Percentiles rank a stretch among this genome's conserved stretches.
Evolutionary conservation across 257 asterid genomes (phyloP).

Genomic region (Plectranthus barbatus): DNA sequence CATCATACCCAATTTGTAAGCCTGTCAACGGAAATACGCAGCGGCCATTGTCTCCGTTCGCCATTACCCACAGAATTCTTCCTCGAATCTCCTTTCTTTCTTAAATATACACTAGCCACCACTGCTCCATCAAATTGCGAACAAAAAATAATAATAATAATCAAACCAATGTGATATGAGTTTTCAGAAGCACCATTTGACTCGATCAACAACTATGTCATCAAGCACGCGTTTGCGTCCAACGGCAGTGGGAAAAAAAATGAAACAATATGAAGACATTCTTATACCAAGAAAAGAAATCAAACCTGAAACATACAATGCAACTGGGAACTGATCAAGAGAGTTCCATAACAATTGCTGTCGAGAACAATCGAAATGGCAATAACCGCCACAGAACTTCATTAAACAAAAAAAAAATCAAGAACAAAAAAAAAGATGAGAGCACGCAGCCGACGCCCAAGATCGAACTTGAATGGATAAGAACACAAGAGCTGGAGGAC

Average conservation of each 20-base stretch:
- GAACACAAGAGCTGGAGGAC: conserved; percentile 1
- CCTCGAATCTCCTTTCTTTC: conserved; percentile 16
- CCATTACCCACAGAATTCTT: conserved; percentile 33
- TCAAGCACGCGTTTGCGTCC: not conserved
- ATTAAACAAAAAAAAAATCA: conserved; percentile 21
- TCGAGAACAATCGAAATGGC: conserved; percentile 17
- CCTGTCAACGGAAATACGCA: conserved; percentile 63
- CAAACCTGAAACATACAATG: conserved; percentile 25
- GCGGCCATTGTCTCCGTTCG: conserved; percentile 37
- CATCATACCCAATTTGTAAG: conserved; percentile 74
- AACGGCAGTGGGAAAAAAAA: not conserved
- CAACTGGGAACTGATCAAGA: conserved; percentile 17
- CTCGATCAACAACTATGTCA: not conserved
- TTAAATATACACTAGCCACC: conserved; percentile 19
- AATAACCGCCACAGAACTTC: conserved; percentile 33
- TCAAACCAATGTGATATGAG: too few species aligned
- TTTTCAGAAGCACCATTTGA: not conserved
- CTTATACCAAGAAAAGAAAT: not conserved
- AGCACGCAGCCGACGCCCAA: conserved; percentile 8
- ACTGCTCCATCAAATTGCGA: conserved; percentile 25
- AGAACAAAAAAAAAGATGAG: not conserved
- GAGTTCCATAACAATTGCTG: conserved; percentile 17
- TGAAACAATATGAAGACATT: not conserved
- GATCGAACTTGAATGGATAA: conserved; percentile 23
- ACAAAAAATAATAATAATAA: too few species aligned